phyloP scores from a whole-genome alignment of 1,139 yeast genomes.

The Pichia sp. region DNA sequence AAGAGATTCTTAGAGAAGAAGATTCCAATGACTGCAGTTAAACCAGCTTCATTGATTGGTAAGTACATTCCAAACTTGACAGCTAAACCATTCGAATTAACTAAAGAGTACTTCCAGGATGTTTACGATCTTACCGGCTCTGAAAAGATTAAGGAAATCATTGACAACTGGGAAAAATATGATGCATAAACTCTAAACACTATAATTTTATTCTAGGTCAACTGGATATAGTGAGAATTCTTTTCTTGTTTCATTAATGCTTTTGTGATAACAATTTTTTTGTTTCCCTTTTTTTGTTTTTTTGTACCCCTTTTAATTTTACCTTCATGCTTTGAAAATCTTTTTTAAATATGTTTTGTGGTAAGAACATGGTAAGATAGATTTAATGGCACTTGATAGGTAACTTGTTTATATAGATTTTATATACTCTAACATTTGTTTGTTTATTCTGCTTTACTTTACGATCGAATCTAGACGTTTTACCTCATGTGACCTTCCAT shows the following conservation, averaged over 20 bases:
- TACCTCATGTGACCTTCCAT: no score
- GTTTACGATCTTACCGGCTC: conserved; percentile 88
- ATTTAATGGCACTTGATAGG: background rate
- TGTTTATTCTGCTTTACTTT: no score
- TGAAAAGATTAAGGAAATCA: conserved; percentile 79
- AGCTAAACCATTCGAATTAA: conserved; percentile 91
- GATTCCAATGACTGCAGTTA: conserved; percentile 89
- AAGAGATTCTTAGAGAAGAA: conserved; percentile 94
- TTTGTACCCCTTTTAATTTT: no score
- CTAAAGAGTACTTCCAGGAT: conserved; percentile 94
- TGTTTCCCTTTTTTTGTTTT: background rate
- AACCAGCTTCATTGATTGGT: conserved; percentile 87
- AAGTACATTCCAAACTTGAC: conserved; percentile 98
- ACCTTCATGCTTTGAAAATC: no score
- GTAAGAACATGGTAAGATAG: conserved; percentile 13
- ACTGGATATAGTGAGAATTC: background rate
- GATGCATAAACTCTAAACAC: no score
- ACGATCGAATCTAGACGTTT: no score
- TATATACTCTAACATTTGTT: no score
- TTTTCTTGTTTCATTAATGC: background rate
- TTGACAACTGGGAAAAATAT: conserved; percentile 93
- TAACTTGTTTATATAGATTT: conserved; percentile 3
- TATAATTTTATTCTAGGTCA: no score
- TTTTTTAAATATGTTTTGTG: conserved; percentile 15
- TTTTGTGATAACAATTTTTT: background rate